Percentiles rank a stretch among this genome's conserved stretches.
These are phyloP conservation scores for Fraxinus paxiana DNA, from an alignment of 305 asterid species.

Conservation along the genomic window DNA sequence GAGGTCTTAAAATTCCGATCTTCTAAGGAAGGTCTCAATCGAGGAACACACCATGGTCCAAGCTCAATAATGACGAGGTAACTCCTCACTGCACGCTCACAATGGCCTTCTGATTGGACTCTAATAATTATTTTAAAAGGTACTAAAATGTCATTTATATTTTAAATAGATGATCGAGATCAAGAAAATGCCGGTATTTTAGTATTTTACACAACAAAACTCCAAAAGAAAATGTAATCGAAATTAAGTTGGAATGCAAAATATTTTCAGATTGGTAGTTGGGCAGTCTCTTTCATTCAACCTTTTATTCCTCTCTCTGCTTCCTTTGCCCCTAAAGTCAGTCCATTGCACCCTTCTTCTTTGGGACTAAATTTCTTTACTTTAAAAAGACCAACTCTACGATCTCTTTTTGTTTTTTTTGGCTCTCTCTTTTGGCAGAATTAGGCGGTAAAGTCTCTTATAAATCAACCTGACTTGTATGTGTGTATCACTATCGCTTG, in stretches of 20 bases:
- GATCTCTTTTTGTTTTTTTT: neutral
- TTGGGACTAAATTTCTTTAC: neutral
- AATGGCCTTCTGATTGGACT: neutral
- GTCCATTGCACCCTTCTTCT: neutral
- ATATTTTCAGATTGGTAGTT: neutral
- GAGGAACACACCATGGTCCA: neutral
- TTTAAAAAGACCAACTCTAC: neutral
- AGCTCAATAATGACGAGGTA: neutral
- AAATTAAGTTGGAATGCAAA: neutral
- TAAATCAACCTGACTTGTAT: neutral
- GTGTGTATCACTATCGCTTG: neutral
- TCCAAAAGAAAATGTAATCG: neutral
- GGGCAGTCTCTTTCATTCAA: neutral
- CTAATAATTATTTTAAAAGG: too few relatives aligned
- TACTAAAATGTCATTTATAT: neutral
- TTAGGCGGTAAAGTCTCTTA: neutral
- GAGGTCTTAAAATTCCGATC: neutral
- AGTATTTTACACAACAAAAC: neutral
- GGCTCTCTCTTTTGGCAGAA: neutral
- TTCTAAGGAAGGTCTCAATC: neutral
- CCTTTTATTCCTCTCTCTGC: neutral
- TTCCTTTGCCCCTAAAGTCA: neutral
- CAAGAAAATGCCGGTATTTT: neutral
- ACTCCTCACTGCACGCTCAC: neutral
- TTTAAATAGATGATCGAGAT: neutral